Percentiles rank a stretch among this genome's conserved stretches.
Evolutionary conservation across 805 yeast species (phyloP).

Genomic region (Candida awuae): DNA sequence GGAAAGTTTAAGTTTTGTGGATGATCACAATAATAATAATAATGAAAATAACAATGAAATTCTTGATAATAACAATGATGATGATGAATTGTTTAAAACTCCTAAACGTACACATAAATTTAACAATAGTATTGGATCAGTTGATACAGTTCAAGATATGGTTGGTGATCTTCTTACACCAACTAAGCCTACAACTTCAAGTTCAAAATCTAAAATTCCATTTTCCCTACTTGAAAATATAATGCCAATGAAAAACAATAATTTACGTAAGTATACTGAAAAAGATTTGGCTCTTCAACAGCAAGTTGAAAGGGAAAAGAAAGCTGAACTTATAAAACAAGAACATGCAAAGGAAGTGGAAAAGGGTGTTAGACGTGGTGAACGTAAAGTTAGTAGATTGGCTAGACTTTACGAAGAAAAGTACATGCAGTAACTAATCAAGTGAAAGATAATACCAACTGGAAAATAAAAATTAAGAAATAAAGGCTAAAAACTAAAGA

Average conservation of each 20-base stretch:
- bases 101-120: background rate
- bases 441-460: background rate
- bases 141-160: slow-evolving; percentile 1
- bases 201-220: too few relatives aligned
- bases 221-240: background rate
- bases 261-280: slow-evolving; percentile 26
- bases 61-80: background rate
- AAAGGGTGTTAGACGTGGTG: slow-evolving; percentile 29
- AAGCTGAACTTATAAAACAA: slow-evolving; percentile 4
- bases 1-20: slow-evolving; percentile 6
- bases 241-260: slow-evolving; percentile 16
- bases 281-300: slow-evolving; percentile 21
- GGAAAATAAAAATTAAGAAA: slow-evolving; percentile 3
- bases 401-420: slow-evolving; percentile 45
- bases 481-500: background rate
- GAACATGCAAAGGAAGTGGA: slow-evolving; percentile 25
- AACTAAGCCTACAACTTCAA: background rate
- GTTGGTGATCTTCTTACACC: slow-evolving; percentile 9
- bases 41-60: background rate
- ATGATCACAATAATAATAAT: background rate
- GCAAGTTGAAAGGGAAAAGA: slow-evolving; percentile 17
- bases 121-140: background rate
- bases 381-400: slow-evolving; percentile 43
- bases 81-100: slow-evolving; percentile 4
- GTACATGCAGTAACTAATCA: slow-evolving; percentile 12